Evolutionary conservation across 768 basidiomycete species (phyloP), one percentile per base, ranked within the genome.

Genomic region (Suillus fuscotomentosus): DNA sequence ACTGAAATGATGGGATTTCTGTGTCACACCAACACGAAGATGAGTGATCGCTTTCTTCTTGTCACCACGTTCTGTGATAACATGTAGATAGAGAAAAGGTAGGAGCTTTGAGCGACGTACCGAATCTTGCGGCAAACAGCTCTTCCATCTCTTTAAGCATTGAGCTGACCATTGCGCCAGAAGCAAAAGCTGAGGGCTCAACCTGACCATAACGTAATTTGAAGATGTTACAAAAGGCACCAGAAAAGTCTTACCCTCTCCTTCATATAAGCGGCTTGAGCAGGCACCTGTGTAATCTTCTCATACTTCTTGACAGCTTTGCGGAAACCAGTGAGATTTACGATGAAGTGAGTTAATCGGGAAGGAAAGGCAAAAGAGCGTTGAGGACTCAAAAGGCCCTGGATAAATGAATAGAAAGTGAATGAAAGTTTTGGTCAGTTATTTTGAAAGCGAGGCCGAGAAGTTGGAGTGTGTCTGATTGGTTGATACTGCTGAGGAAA

Each of bases 301-400:
- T 90, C 91, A 66, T 92, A 95, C 73, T 94, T 95, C 77, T 91
- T 94, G 63, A 95, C 73, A 0, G 88, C 88, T 73, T 95, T 95
- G 34, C 91, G 82, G 73, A 97, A 95, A 1, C 97, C 97, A 1
- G 93, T 92, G 11, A 95, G 75, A 74, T 99, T 99, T 47, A 98
- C 77, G 65, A 71, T 72, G 61, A 72, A 1, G 17, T 67, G 70
- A 64, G 68, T 57, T 60, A 69, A 54, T 57, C 45, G 36, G 55
- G 48, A 51, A 38, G 65, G 50, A 13, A 57, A 13, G 38, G 27
- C 34, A 42, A 65, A 65, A 27, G 64, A 65, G 47, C 43, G 65
- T 57, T 64, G 47, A 48, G 7, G 48, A 22, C 22, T 5, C 5
- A 34, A 31, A 39, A 10, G 24, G 10, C 2, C 3, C 2, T 42